These are phyloP conservation scores for Echeveria elegans DNA, from an alignment of 164 flowering plant species.

Conservation along the genomic window DNA sequence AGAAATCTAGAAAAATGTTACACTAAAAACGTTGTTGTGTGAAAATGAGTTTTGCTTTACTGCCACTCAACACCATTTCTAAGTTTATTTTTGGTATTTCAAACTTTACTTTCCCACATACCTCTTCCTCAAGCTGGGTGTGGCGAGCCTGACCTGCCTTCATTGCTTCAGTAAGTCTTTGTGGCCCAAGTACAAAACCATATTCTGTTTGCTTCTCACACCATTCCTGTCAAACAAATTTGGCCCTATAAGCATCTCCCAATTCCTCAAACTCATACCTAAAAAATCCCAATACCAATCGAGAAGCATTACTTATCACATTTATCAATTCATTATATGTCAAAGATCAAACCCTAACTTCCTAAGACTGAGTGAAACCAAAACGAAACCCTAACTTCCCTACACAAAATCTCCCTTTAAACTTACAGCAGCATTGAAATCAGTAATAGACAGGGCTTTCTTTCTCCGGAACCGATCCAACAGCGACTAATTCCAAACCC, in stretches of 20 bases:
- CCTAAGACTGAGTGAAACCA: too few relatives aligned
- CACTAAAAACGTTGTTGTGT: too few relatives aligned
- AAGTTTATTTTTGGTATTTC: too few relatives aligned
- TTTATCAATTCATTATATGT: too few relatives aligned
- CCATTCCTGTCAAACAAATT: conserved; percentile 53
- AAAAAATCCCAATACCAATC: too few relatives aligned
- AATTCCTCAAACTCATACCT: background rate
- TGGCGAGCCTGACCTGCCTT: conserved; percentile 72
- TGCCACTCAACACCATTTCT: too few relatives aligned
- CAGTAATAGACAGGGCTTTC: conserved; percentile 61
- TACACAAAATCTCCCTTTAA: background rate
- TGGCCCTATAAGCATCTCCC: background rate
- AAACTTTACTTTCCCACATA: conserved; percentile 13
- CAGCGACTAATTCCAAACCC: conserved; percentile 24
- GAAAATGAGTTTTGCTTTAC: too few relatives aligned
- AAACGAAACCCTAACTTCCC: background rate
- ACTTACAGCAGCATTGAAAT: conserved; percentile 57
- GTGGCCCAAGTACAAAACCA: conserved; percentile 33
- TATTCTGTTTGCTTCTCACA: conserved; percentile 88
- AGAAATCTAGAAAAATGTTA: too few relatives aligned
- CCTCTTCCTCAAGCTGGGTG: conserved; percentile 73
- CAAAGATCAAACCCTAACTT: too few relatives aligned
- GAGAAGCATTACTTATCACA: too few relatives aligned
- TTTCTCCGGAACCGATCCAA: conserved; percentile 47
- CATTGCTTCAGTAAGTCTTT: conserved; percentile 52